Base-by-base conservation (phyloP, 2,329 filamentous ascomycete genomes). In the Emergomyces orientalis region DNA sequence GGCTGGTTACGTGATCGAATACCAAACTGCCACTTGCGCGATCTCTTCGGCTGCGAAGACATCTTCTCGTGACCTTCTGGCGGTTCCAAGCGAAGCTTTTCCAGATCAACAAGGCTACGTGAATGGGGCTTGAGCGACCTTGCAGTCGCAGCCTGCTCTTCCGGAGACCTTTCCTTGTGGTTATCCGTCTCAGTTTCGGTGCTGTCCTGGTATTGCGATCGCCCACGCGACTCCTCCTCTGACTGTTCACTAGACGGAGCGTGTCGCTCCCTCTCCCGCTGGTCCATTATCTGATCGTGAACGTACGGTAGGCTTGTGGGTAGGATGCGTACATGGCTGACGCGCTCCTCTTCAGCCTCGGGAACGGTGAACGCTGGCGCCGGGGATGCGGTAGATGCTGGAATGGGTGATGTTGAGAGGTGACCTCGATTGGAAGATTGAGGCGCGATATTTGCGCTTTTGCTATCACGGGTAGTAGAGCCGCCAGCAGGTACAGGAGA, bases 21-120 rank as follows among this genome's bases (percentile, higher is more conserved):
- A 63, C 94, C 94, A 73, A 99, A 99, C 74, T 99, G 94, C 94
- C 94, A 99, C 67, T 93, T 90, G 19, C 92, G 90, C 0, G 89
- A 89, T 62, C 68, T 72, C 71, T 90, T 91, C 5, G 82, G 77
- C 74, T 75, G 76, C 2, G 74, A 70, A 11, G 73, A 70, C 37
- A 82, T 68, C n/a, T 77, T 76, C 3, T 83, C 82, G 77, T 83
- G 79, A 8, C 74, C 79, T 68, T 82, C 83, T 4, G 80, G 84
- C 55, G 80, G 82, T 77, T 84, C 71, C 72, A 83, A 63, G 75
- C 81, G 71, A 84, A 87, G 66, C 56, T 76, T 75, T 66, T 93
- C 88, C 2, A 91, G 77, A 60, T 86, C 85, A 32, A 88, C 76
- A 62, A 88, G 83, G 66, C 85, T 88, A 55, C 88, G 84, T 19